Conservation (phyloP, 306 rosid species). For the Cicer bijugum region DNA sequence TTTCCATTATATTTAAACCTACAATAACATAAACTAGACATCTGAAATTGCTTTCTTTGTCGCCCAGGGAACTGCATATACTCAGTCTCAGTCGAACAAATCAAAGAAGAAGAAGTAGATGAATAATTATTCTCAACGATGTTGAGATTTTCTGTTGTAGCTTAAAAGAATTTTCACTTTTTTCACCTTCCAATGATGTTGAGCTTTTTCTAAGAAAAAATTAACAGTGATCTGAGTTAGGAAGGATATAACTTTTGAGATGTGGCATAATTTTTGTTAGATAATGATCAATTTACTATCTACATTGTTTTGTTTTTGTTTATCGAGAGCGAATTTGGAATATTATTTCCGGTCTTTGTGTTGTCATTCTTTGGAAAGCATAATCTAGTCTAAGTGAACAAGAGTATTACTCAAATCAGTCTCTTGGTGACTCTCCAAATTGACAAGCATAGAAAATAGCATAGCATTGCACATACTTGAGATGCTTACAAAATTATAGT, state of each 20-base stretch:
- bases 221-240: constrained; percentile 48
- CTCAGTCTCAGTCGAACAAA: constrained; percentile 62
- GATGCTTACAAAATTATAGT: too few species aligned
- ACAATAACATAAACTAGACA: constrained; percentile 15
- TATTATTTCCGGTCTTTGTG: constrained; percentile 2
- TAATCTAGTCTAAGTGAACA: too few species aligned
- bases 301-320: constrained; percentile 27
- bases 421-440: too few species aligned
- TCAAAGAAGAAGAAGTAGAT: constrained; percentile 89
- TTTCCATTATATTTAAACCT: background rate
- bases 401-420: too few species aligned
- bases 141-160: constrained; percentile 68
- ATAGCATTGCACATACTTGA: too few species aligned
- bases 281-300: constrained; percentile 38
- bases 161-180: constrained; percentile 45
- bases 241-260: constrained; percentile 46
- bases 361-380: background rate
- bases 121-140: constrained; percentile 44
- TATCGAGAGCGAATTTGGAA: constrained; percentile 33
- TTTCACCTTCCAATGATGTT: constrained; percentile 44
- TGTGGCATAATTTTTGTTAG: constrained; percentile 47
- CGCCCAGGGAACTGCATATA: constrained; percentile 83
- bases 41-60: constrained; percentile 44
- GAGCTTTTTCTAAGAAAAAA: constrained; percentile 44
- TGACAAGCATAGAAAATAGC: too few species aligned